Evolutionary conservation across 108 stramenopile genomes (phyloP).

Genomic region (Cyclotella sp.): DNA sequence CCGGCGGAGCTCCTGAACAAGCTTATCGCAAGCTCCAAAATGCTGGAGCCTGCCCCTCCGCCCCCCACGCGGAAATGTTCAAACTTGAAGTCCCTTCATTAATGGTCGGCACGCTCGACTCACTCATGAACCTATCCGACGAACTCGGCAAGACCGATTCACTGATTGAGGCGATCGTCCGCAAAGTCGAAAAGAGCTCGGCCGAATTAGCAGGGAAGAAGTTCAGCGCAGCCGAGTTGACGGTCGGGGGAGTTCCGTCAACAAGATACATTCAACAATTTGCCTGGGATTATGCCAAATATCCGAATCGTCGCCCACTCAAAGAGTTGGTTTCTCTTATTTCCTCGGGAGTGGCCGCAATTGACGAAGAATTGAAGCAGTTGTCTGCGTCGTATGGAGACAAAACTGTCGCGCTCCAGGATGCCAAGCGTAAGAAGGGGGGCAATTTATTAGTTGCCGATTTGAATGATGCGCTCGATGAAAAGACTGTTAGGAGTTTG

Average conservation of each 20-base stretch:
- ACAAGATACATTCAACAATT: slow-evolving; percentile 90
- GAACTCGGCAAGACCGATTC: slow-evolving; percentile 86
- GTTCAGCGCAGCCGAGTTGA: slow-evolving; percentile 58
- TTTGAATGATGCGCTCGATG: slow-evolving; percentile 87
- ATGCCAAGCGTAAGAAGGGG: slow-evolving; percentile 78
- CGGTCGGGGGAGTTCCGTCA: slow-evolving; percentile 86
- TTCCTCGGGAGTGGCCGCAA: slow-evolving; percentile 75
- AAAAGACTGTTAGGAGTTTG: slow-evolving; percentile 71
- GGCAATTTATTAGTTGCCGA: slow-evolving; percentile 85
- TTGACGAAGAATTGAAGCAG: slow-evolving; percentile 93
- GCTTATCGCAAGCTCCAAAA: slow-evolving; percentile 90
- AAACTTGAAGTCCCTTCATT: slow-evolving; percentile 94
- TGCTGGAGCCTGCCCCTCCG: slow-evolving; percentile 87
- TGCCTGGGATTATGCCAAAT: slow-evolving; percentile 95
- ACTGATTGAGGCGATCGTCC: slow-evolving; percentile 85
- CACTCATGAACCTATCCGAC: slow-evolving; percentile 89
- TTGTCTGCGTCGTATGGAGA: slow-evolving; percentile 85
- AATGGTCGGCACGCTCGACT: slow-evolving; percentile 92
- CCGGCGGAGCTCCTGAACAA: slow-evolving; percentile 84
- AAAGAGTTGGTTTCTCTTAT: slow-evolving; percentile 88
- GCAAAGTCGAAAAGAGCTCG: slow-evolving; percentile 90
- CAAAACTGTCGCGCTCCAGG: slow-evolving; percentile 73
- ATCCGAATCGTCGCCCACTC: slow-evolving; percentile 87
- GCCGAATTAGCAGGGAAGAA: slow-evolving; percentile 73
- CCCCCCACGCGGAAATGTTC: slow-evolving; percentile 91